Evolutionary conservation across 164 flowering plant genomes (phyloP).

Genomic region (Euptelea pleiosperma): DNA sequence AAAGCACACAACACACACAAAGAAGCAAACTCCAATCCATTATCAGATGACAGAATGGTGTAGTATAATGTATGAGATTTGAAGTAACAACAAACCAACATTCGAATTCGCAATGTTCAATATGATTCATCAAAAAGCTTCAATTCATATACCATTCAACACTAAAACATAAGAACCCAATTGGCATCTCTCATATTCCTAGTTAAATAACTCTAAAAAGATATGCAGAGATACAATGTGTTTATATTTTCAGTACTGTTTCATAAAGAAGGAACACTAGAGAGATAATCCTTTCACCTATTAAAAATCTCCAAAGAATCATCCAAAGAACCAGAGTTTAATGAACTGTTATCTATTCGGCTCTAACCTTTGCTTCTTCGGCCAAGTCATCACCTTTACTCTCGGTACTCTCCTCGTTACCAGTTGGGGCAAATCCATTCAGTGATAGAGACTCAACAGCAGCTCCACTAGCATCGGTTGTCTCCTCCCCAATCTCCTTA

Average conservation of each 20-base stretch:
- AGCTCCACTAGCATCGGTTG: conserved; percentile 11
- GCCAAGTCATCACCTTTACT: neutral
- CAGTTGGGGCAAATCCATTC: conserved; percentile 9
- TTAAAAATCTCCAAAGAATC: neutral
- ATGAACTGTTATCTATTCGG: conserved; percentile 3
- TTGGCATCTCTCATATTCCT: too few relatives aligned
- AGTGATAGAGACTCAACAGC: conserved; percentile 14
- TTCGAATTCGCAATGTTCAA: too few relatives aligned
- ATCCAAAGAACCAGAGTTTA: neutral
- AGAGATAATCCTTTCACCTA: neutral
- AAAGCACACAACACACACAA: too few relatives aligned
- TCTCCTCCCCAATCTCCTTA: conserved; percentile 5
- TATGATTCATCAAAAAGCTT: neutral
- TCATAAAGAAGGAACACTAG: neutral
- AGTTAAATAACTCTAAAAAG: neutral
- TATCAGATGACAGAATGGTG: too few relatives aligned
- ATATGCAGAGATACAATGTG: neutral
- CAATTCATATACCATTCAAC: neutral
- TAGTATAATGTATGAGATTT: too few relatives aligned
- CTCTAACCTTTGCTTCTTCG: conserved; percentile 5
- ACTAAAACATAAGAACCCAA: neutral
- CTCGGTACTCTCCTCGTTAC: conserved; percentile 12
- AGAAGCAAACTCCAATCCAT: too few relatives aligned
- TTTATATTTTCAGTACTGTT: neutral
- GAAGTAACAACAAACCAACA: too few relatives aligned